Evolutionary conservation across 225 moss, liverwort and hornwort genomes (phyloP).

Genomic region (Bryum argenteum): DNA sequence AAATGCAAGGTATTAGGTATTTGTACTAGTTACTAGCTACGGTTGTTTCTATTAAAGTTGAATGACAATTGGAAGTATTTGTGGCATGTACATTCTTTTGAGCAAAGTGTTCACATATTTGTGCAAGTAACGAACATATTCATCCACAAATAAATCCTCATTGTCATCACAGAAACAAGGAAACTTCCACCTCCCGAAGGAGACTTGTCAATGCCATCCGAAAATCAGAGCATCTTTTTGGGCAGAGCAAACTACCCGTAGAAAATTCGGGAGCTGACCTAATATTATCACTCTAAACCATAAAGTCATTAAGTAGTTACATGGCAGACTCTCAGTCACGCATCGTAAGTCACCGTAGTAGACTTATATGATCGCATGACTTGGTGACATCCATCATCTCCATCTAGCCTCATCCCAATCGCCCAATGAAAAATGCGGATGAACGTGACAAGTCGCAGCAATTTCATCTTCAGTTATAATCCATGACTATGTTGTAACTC

Average conservation of each 20-base stretch:
- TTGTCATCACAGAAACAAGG: too few relatives aligned
- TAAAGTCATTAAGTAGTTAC: background rate
- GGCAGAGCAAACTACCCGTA: background rate
- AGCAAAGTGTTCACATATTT: too few relatives aligned
- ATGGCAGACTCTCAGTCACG: background rate
- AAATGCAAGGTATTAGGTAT: slow-evolving; percentile 2
- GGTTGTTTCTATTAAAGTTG: background rate
- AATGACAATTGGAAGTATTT: too few relatives aligned
- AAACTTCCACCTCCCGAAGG: too few relatives aligned
- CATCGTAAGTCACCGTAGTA: too few relatives aligned
- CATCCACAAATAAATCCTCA: background rate
- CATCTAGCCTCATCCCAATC: too few relatives aligned
- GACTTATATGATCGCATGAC: background rate
- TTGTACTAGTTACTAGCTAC: background rate
- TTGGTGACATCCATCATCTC: too few relatives aligned
- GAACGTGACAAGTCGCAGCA: background rate
- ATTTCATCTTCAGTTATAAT: background rate
- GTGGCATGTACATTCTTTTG: too few relatives aligned
- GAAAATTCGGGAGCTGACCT: background rate
- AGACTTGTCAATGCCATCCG: background rate
- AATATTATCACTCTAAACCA: slow-evolving; percentile 1
- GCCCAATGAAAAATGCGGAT: too few relatives aligned
- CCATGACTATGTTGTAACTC: background rate
- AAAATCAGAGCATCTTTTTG: too few relatives aligned
- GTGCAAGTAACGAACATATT: too few relatives aligned